Base-by-base conservation (phyloP, 2,329 filamentous ascomycete species). In the Fusarium oxysporum region DNA sequence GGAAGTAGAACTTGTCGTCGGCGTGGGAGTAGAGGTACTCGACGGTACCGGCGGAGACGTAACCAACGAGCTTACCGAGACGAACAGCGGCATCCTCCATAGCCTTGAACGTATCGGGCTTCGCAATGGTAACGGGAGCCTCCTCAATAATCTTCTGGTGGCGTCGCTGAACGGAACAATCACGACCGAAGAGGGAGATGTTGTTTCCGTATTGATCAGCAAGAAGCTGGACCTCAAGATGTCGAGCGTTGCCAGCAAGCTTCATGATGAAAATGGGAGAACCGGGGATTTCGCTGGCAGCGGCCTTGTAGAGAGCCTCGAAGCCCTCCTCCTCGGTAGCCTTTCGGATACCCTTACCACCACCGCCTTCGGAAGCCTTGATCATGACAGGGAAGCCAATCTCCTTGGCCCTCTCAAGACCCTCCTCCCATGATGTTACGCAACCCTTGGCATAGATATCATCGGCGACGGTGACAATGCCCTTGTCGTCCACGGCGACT, bases 211-310 rank as follows among this genome's bases (percentile, higher is more conserved):
- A 99, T 88, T 99, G 95, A 86, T 99, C 97, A 74, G 96, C 97
- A 60, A 99, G 88, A 74, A 99, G 87, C 86, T 99, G 96, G 65
- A 99, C 97, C 85, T 99, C 96, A 85, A 99, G 87, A 89, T 99
- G 96, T 77, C 96, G 89, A 44, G 96, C 96, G 81, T 97, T 97
- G 77, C 96, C 96, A 55, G 96, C 96, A 72, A 99, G 88, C 90
- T 99, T 98, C 96, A 99, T 99, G 86, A 99, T 97, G 89, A 99
- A 99, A 84, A 99, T 99, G 76, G 97, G 96, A 35, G 96, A 99
- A 53, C 97, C 97, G 16, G 96, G 97, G 76, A 99, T 98, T 84
- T 99, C 97, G 83, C 92, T 97, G 9, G 96, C 95, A 28, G 97
- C 96, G 50, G 96, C 96, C 84, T 97, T 96, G 89, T 98, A 99